These are phyloP conservation scores for Suhomyces emberorum DNA, from an alignment of 805 yeast species.

Conservation along the genomic window DNA sequence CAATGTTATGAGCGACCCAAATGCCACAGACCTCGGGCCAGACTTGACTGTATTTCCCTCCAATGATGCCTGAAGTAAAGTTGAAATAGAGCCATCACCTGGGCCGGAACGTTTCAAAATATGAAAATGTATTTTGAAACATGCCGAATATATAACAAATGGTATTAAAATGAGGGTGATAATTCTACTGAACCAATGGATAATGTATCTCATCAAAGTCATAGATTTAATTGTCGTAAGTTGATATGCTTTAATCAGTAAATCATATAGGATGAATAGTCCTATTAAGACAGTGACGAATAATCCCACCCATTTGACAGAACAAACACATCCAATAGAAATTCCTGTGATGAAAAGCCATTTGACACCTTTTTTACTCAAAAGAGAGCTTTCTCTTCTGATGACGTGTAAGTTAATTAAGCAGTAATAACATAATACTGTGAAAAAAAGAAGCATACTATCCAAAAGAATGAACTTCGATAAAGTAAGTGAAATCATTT, in stretches of 20 bases:
- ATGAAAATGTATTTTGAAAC: constrained; percentile 79
- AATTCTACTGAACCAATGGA: constrained; percentile 74
- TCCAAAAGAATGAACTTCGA: constrained; percentile 75
- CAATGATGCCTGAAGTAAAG: constrained; percentile 85
- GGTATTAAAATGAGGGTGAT: constrained; percentile 70
- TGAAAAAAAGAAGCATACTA: constrained; percentile 73
- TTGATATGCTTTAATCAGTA: constrained; percentile 44
- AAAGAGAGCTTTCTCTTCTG: constrained; percentile 34
- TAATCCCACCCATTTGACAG: constrained; percentile 84
- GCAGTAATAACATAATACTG: constrained; percentile 44
- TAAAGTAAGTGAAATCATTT: constrained; percentile 64
- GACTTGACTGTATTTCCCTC: constrained; percentile 59
- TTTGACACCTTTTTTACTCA: constrained; percentile 38
- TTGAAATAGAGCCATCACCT: constrained; percentile 88
- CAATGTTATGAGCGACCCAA: constrained; percentile 60
- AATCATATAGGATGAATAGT: constrained; percentile 52
- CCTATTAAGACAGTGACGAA: constrained; percentile 64
- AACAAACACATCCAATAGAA: constrained; percentile 77
- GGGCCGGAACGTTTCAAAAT: constrained; percentile 80
- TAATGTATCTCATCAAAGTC: constrained; percentile 31
- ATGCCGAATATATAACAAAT: constrained; percentile 57
- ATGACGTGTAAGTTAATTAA: constrained; percentile 47
- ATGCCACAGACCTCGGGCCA: constrained; percentile 66
- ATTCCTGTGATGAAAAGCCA: constrained; percentile 66
- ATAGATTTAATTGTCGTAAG: constrained; percentile 14